Base-by-base conservation (phyloP, 192 early-diverging fungal genomes). In the Umbelopsis vinacea region DNA sequence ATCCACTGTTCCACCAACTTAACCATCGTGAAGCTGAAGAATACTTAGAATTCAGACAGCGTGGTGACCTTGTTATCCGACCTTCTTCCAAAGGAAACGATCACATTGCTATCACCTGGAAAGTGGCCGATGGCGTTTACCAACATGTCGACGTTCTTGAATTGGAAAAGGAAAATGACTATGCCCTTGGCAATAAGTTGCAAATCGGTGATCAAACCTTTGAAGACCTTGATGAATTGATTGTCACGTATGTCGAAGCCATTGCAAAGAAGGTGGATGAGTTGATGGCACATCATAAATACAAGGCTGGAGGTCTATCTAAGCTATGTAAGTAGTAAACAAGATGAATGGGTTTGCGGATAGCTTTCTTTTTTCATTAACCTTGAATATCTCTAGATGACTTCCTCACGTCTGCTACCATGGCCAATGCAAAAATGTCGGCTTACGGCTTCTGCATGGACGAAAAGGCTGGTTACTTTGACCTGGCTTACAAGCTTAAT, bases 81-180 rank as follows among this genome's bases (percentile, higher is more conserved):
- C 95, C 95, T 6, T 98, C 96, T 22, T 93, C 92, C 8, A 90
- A 91, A 15, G 95, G 95, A n/a, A 79, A 87, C 23, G 89, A 95
- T 78, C 95, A 96, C 72, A 85, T 99, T 15, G 91, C 93, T 2
- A 91, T 98, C 22, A 98, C 95, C 19, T 96, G 94, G 93, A 97
- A 98, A 75, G 89, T 96, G 8, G 92, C 84, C 52, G 92, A 96
- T 22, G 90, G 85, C 5, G 77, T 96, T 55, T 96, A 88, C 83
- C 93, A 96, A 79, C 96, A 98, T 73, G 85, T 98, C 66, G 90
- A 93, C 77, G 86, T 95, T 38, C 52, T 89, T 9, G 92, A 95
- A 74, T 40, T 73, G 23, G 84, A 90, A 66, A 92, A 94, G 79
- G 85, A 88, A 48, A 89, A 88, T 67, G 92, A 91, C 46, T 88